Base-by-base conservation (phyloP, 306 rosid genomes). In the Senna tora region DNA sequence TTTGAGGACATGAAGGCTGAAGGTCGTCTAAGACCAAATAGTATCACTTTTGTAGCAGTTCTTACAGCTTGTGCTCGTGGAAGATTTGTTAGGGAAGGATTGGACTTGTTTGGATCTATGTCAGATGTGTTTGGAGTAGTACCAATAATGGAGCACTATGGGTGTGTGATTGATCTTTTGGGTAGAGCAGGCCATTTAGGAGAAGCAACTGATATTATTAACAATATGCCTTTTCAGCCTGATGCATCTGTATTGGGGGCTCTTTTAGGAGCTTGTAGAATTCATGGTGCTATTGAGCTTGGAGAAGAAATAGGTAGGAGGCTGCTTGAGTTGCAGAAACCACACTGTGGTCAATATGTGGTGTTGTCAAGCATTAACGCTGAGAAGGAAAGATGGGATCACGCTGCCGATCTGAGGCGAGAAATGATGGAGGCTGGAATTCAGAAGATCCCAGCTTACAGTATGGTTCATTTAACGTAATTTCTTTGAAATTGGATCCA, bases 51-150 rank as follows among this genome's bases (percentile, higher is more conserved):
- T 49, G 86, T 83, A 61, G 88, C 87, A 8, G 79, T 87, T 80
- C 92, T 93, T 53, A 81, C 89, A 0, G 96, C 98, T 0, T 90
- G 96, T 82, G 85, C 93, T 75, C 90, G 87, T 20, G 93, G 90
- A 16, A 80, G 72, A 6, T 58, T 81, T 3, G 83, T 93, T 7
- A 61, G 69, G 54, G 76, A 60, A 41, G 95, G 98, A 25, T 75
- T 85, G 84, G 71, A 77, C n/a, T 73, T 82, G 76, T 89, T 90
- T 76, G 74, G 42, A 43, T 85, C 84, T 2, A 88, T 90, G 95
- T 53, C 53, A 5, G 19, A 9, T 22, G 77, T 82, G 34, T 88
- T 82, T 34, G 75, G 79, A 15, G 61, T 88, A n/a, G 83, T 32
- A 32, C 91, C 91, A 2, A 25, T 68, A 28, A 79, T 85, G 89